Conservation (phyloP, 257 asterid species). For the Penstemon newberryi region DNA sequence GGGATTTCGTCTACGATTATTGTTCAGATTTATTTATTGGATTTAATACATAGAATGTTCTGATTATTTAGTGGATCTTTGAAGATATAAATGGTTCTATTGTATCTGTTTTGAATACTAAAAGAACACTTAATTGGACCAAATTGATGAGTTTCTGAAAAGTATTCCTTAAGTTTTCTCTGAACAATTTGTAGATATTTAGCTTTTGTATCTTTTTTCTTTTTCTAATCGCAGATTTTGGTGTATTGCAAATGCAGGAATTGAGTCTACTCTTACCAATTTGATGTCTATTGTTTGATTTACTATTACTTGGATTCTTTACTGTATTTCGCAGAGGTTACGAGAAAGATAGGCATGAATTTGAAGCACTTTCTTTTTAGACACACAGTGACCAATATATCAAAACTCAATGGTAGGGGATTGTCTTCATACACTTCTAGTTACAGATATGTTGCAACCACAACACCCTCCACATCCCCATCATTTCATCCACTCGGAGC, state of each 20-base stretch:
- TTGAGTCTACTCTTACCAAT: background rate
- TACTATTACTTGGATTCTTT: background rate
- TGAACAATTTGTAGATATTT: background rate
- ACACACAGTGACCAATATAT: constrained; percentile 30
- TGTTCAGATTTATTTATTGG: no score
- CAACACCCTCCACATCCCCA: constrained; percentile 21
- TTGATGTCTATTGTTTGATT: constrained; percentile 19
- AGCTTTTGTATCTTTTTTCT: background rate
- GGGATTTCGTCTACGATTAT: no score
- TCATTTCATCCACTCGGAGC: constrained; percentile 23
- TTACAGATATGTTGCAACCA: constrained; percentile 29
- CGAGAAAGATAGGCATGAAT: constrained; percentile 39
- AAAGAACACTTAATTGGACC: no score
- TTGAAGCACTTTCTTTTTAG: constrained; percentile 47
- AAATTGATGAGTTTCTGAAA: no score
- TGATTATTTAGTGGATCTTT: no score
- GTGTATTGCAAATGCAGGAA: constrained; percentile 9
- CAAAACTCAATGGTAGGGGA: constrained; percentile 38
- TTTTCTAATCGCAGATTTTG: background rate
- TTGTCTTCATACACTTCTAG: constrained; percentile 30
- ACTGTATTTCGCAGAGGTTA: background rate
- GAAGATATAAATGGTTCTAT: background rate
- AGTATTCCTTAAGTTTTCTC: background rate
- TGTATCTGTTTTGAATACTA: background rate
- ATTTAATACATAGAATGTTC: no score